Conservation (phyloP, 192 early-diverging fungal genomes). For the Chytriomyces sp. region DNA sequence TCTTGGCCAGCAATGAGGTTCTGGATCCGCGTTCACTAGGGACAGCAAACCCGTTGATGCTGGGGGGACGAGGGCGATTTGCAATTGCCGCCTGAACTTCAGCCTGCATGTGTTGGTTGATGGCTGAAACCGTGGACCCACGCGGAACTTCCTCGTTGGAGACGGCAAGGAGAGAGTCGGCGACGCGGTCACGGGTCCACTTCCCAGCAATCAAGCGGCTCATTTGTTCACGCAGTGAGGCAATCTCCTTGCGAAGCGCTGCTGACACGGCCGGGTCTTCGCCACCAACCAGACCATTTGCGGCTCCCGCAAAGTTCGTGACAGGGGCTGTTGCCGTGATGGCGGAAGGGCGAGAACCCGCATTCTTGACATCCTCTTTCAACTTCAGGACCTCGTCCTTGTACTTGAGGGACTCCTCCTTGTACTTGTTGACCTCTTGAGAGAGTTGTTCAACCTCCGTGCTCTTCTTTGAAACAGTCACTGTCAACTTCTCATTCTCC, state of each 20-base stretch:
- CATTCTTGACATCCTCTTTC: constrained; percentile 26
- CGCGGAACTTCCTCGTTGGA: constrained; percentile 5
- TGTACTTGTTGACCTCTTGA: constrained; percentile 54
- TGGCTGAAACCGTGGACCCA: constrained; percentile 3
- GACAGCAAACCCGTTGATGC: constrained; percentile 20
- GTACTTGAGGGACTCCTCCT: constrained; percentile 69
- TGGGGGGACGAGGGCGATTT: constrained; percentile 17
- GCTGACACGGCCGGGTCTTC: constrained; percentile 68
- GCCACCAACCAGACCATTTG: constrained; percentile 2
- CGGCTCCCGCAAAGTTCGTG: background rate
- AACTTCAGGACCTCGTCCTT: constrained; percentile 48
- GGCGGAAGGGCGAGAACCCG: constrained; percentile 34
- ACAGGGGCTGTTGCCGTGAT: background rate
- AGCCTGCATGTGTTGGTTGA: constrained; percentile 28
- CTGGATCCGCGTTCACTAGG: constrained; percentile 10
- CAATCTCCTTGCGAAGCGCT: constrained; percentile 69
- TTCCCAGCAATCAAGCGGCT: constrained; percentile 67
- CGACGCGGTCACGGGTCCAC: constrained; percentile 55
- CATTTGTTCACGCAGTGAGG: constrained; percentile 70
- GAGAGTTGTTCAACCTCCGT: constrained; percentile 62
- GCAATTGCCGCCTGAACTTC: constrained; percentile 24
- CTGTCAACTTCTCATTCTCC: constrained; percentile 61
- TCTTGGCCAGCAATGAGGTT: constrained; percentile 15
- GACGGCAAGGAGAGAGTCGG: constrained; percentile 41
- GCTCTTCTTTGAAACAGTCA: constrained; percentile 64